A percentile compares a stretch with the other conserved stretches of the same genome.
Evolutionary conservation across 305 asterid species (phyloP).

Genomic region (Lippia alba): DNA sequence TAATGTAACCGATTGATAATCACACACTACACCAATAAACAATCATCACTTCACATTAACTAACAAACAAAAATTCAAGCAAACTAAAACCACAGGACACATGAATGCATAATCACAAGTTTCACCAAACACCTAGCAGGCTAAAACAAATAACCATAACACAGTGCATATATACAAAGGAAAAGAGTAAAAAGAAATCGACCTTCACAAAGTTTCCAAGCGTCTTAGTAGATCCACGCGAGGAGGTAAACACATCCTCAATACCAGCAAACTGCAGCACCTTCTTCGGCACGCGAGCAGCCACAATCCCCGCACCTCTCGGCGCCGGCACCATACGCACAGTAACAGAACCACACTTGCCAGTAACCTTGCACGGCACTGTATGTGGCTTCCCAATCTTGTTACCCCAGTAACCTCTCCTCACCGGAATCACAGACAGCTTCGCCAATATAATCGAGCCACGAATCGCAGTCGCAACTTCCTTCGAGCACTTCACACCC

Average conservation of each 20-base stretch:
- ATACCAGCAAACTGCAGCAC: conserved; percentile 70
- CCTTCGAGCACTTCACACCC: conserved; percentile 71
- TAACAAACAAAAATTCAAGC: not conserved
- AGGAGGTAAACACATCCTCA: conserved; percentile 63
- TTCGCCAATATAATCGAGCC: conserved; percentile 67
- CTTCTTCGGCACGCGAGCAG: conserved; percentile 69
- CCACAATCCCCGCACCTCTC: conserved; percentile 66
- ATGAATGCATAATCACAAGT: not conserved
- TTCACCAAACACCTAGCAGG: not conserved
- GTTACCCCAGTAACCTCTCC: conserved; percentile 71
- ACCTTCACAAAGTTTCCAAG: conserved; percentile 76
- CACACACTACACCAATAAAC: not conserved
- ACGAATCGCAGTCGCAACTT: conserved; percentile 67
- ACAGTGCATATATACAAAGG: not conserved
- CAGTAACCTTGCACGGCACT: conserved; percentile 71
- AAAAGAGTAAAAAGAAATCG: not conserved
- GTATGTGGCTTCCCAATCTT: conserved; percentile 67
- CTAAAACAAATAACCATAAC: no score
- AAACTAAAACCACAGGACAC: not conserved
- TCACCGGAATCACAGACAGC: conserved; percentile 60
- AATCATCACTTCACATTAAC: not conserved
- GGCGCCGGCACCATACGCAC: conserved; percentile 74
- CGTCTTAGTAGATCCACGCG: conserved; percentile 68
- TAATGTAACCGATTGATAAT: not conserved
- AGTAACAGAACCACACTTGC: conserved; percentile 67